Conservation (phyloP, 495 filamentous ascomycete genomes). For the Aspergillus bridgeri region DNA sequence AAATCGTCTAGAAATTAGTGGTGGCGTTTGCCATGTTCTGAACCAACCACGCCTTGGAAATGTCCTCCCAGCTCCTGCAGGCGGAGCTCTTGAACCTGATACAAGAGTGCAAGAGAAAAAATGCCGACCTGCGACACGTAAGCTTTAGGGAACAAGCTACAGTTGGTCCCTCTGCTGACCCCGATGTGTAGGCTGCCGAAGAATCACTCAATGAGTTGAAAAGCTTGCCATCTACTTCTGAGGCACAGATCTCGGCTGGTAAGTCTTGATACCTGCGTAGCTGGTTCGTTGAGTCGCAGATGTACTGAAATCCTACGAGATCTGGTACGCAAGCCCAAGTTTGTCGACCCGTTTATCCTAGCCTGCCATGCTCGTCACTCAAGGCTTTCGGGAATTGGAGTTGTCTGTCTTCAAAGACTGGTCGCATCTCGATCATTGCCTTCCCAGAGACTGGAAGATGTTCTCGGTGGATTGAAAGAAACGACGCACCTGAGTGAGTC, state of each 20-base stretch:
- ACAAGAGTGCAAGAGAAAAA: slow-evolving; percentile 92
- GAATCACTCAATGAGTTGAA: slow-evolving; percentile 91
- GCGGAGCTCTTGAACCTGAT: slow-evolving; percentile 88
- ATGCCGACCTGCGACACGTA: slow-evolving; percentile 82
- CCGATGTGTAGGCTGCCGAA: slow-evolving; percentile 70
- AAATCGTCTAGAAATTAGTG: slow-evolving; percentile 7
- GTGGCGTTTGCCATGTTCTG: slow-evolving; percentile 34
- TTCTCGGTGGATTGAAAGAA: slow-evolving; percentile 82
- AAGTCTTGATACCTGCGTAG: slow-evolving; percentile 19
- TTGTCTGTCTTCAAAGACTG: slow-evolving; percentile 84
- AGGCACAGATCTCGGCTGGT: slow-evolving; percentile 85
- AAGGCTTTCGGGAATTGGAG: slow-evolving; percentile 80
- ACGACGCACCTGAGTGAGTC: slow-evolving; percentile 61
- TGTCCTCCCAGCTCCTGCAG: slow-evolving; percentile 90
- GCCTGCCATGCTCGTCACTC: slow-evolving; percentile 86
- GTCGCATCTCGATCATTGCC: slow-evolving; percentile 77
- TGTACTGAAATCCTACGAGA: slow-evolving; percentile 53
- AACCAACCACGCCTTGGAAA: slow-evolving; percentile 43
- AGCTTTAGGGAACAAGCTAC: slow-evolving; percentile 19
- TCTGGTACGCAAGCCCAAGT: slow-evolving; percentile 72
- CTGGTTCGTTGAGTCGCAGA: not conserved
- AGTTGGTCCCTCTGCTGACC: slow-evolving; percentile 18
- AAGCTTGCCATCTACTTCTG: slow-evolving; percentile 67
- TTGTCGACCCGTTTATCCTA: slow-evolving; percentile 88
- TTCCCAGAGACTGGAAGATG: slow-evolving; percentile 68